A percentile compares a stretch with the other conserved stretches of the same genome.
Evolutionary conservation across 805 yeast genomes (phyloP).

Genomic region (Candida hungchunana): DNA sequence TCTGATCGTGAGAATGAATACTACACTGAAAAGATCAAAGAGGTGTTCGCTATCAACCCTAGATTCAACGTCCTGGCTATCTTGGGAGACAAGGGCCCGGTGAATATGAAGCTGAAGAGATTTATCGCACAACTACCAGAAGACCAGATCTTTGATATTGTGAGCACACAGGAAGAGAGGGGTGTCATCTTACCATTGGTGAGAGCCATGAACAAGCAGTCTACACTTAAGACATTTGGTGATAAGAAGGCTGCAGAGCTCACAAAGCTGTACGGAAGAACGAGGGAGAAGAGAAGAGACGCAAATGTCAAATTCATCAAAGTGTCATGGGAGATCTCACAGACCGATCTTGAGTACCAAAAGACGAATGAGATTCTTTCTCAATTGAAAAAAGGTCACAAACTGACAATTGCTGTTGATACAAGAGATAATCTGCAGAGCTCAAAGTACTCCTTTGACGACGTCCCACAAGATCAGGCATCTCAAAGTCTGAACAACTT

Average conservation of each 20-base stretch:
- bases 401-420: conserved; percentile 35
- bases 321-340: conserved; percentile 54
- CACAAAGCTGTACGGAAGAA: conserved; percentile 24
- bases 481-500: conserved; percentile 23
- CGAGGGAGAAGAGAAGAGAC: conserved; percentile 26
- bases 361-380: conserved; percentile 46
- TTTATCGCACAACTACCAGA: conserved; percentile 11
- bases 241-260: conserved; percentile 20
- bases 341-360: conserved; percentile 48
- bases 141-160: conserved; percentile 19
- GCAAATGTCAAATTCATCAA: conserved; percentile 41
- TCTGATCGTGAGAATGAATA: conserved; percentile 21
- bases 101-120: conserved; percentile 9
- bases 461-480: conserved; percentile 11
- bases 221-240: conserved; percentile 28
- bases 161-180: conserved; percentile 14
- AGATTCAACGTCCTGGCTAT: conserved; percentile 13
- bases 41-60: conserved; percentile 12
- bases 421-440: conserved; percentile 30
- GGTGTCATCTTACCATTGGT: conserved; percentile 12
- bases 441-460: conserved; percentile 12
- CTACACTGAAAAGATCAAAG: conserved; percentile 18
- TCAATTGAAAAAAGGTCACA: conserved; percentile 40
- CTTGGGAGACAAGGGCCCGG: conserved; percentile 10
- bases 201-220: conserved; percentile 14